A percentile compares a stretch with the other conserved stretches of the same genome.
These are phyloP conservation scores for Cyberlindnera maritima DNA, from an alignment of 805 yeast genomes.

Conservation along the genomic window DNA sequence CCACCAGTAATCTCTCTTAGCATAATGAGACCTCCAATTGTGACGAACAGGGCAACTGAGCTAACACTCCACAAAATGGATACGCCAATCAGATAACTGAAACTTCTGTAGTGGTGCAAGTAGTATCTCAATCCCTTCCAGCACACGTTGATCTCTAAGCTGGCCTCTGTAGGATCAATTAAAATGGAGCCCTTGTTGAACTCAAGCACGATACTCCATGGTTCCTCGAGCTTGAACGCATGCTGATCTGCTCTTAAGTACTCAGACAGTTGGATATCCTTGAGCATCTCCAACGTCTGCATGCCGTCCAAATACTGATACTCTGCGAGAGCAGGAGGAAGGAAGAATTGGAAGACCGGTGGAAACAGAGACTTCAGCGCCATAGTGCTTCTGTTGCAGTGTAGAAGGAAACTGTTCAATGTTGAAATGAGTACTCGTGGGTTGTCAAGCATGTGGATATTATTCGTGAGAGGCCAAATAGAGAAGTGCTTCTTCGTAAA, in stretches of 20 bases:
- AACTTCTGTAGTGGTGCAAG: slow-evolving; percentile 21
- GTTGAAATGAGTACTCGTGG: slow-evolving; percentile 19
- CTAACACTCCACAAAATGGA: slow-evolving; percentile 21
- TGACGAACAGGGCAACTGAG: slow-evolving; percentile 12
- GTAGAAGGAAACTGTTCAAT: slow-evolving; percentile 21
- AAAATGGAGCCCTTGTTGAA: slow-evolving; percentile 21
- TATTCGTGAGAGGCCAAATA: slow-evolving; percentile 26
- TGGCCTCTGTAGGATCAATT: slow-evolving; percentile 20
- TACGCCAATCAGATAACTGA: slow-evolving; percentile 24
- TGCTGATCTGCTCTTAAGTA: slow-evolving; percentile 8
- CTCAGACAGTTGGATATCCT: slow-evolving; percentile 13
- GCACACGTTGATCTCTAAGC: slow-evolving; percentile 16
- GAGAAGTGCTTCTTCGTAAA: slow-evolving; percentile 15
- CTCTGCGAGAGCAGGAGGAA: slow-evolving; percentile 19
- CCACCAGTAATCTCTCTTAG: slow-evolving; percentile 10
- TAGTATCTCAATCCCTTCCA: slow-evolving; percentile 28
- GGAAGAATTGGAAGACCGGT: slow-evolving; percentile 16
- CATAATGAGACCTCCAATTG: slow-evolving; percentile 20
- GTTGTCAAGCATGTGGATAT: slow-evolving; percentile 22
- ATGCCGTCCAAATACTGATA: slow-evolving; percentile 3
- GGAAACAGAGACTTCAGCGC: slow-evolving; percentile 16
- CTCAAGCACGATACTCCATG: slow-evolving; percentile 22
- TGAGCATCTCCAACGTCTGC: slow-evolving; percentile 13
- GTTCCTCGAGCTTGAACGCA: slow-evolving; percentile 4
- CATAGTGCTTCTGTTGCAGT: slow-evolving; percentile 11